phyloP scores from a whole-genome alignment of 1,284 basidiomycete species.

The Pseudozyma hubeiensis region DNA sequence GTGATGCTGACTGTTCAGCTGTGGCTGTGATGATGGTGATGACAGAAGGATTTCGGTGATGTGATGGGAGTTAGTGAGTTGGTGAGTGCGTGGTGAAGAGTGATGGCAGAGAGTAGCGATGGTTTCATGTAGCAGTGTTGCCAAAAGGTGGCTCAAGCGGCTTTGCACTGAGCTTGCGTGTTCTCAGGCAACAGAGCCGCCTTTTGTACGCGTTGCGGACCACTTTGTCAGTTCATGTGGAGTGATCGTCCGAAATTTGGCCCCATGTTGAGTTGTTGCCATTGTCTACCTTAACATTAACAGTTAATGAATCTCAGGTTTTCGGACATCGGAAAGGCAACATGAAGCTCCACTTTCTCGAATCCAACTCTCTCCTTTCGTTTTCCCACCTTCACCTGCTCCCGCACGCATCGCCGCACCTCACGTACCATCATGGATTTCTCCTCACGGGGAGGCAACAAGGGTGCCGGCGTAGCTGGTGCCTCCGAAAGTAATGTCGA shows the following conservation, averaged over 20 bases:
- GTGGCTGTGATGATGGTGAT: neutral
- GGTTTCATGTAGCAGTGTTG: neutral
- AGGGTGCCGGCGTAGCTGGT: slow-evolving; percentile 73
- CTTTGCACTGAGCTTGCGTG: slow-evolving; percentile 34
- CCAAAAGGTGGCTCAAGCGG: slow-evolving; percentile 36
- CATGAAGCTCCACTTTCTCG: slow-evolving; percentile 7
- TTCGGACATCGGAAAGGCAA: slow-evolving; percentile 27
- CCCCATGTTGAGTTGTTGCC: too few species aligned
- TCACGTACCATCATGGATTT: slow-evolving; percentile 57
- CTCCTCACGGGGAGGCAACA: slow-evolving; percentile 68
- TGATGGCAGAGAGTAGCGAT: neutral
- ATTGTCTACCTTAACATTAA: neutral
- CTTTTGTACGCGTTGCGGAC: slow-evolving; percentile 23
- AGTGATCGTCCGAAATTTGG: slow-evolving; percentile 39
- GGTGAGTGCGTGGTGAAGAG: neutral
- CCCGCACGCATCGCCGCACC: neutral
- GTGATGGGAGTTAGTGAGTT: too few species aligned
- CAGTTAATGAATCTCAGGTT: too few species aligned
- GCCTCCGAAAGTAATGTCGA: slow-evolving; percentile 94
- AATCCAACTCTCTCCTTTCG: slow-evolving; percentile 1
- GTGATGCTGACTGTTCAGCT: neutral
- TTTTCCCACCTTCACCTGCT: neutral
- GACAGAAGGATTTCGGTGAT: too few species aligned
- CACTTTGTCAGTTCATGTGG: slow-evolving; percentile 22
- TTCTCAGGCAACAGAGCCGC: slow-evolving; percentile 7